Conservation (phyloP, 192 early-diverging fungal species). For the Umbelopsis vinacea region DNA sequence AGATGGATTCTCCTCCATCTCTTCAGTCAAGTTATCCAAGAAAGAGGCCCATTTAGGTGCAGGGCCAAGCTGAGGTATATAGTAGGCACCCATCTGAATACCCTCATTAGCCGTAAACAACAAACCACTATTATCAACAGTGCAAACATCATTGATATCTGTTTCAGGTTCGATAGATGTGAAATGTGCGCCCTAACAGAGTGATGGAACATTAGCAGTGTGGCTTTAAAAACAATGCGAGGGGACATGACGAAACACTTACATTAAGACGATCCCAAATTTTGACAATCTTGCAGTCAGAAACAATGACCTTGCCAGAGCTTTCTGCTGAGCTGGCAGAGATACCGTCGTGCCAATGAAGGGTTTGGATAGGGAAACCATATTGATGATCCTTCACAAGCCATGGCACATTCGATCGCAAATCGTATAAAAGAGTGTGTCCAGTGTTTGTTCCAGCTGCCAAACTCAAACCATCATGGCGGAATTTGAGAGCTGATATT, state of each 20-base stretch:
- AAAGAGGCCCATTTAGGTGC: conserved; percentile 93
- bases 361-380: conserved; percentile 87
- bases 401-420: conserved; percentile 81
- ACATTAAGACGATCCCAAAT: conserved; percentile 86
- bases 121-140: conserved; percentile 81
- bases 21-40: conserved; percentile 95
- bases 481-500: conserved; percentile 81
- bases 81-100: conserved; percentile 90
- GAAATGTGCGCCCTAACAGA: conserved; percentile 72
- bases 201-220: too few species aligned
- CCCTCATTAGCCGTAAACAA: conserved; percentile 93
- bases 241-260: conserved; percentile 10
- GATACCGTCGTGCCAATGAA: conserved; percentile 76
- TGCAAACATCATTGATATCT: conserved; percentile 94
- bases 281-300: conserved; percentile 91
- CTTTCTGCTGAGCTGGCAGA: conserved; percentile 50
- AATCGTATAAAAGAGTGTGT: conserved; percentile 91
- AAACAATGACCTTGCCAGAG: conserved; percentile 78
- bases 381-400: conserved; percentile 98
- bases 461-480: conserved; percentile 82
- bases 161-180: conserved; percentile 90
- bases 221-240: neutral
- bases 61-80: conserved; percentile 89
- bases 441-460: conserved; percentile 92
- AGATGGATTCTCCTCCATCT: conserved; percentile 88